Evolutionary conservation across 1,284 basidiomycete species (phyloP), one percentile per base, ranked within the genome.

Genomic region (Cryptococcus hybrid): DNA sequence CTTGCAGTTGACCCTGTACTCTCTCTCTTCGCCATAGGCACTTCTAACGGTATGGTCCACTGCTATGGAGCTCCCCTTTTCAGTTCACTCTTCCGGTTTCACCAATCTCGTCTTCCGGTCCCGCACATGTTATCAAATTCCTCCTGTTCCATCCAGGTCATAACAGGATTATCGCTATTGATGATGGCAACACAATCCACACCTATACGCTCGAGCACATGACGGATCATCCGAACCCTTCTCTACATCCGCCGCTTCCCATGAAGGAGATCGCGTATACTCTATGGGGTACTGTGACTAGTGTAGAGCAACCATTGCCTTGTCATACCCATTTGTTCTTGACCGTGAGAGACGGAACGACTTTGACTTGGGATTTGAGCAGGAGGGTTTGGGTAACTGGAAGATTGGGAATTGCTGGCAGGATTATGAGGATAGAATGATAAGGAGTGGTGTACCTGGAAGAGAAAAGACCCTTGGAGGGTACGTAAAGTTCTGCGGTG

Each of bases 331-430:
- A 77, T 61, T 59, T 79, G 37, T 73, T 76, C 61, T 55, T 79
- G 15, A 73, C 73, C 3, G 63, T 79, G 52, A 71, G 69, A 47
- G 76, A 78, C 59, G 78, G 78, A 7, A 68, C 68, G 6, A 75
- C 72, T 3, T 61, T 83, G 59, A 85, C 87, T 2, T 90, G 86
- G 68, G 89, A 92, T 70, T 65, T 90, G 18, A 78, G 83, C 5
- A 87, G 88, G 62, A 76, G 84, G 78, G 82, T 36, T 81, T 86
- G 60, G 88, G 88, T 1, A 61, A 63, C 55, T 90, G 86, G 67
- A 81, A 77, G 15, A 82, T 88, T 46, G 85, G 85, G 0, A 90
- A 90, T 68, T 79, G 88, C 61, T 92, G 90, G 90, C 81, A 80
- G 51, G 69, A 85, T 47, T 87, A 90, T 67, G 87, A 92, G 70